Evolutionary conservation across 2,329 filamentous ascomycete genomes (phyloP), one percentile per base, ranked within the genome.

Genomic region (Xylaria arbuscula): DNA sequence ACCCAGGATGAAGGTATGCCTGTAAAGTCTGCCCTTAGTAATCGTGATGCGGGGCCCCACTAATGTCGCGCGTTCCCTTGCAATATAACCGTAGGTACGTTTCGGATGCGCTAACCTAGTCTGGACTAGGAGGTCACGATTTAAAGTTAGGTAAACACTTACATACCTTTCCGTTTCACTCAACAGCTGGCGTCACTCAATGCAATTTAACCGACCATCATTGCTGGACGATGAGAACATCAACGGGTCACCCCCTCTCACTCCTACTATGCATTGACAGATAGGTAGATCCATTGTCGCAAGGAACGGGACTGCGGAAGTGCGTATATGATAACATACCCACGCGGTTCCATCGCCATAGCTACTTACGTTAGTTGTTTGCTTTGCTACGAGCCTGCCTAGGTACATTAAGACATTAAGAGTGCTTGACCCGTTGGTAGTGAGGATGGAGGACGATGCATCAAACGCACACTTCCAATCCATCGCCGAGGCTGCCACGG

Each of bases 401-500:
- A n/a, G n/a, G n/a, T n/a, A n/a, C n/a, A n/a, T n/a, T n/a, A n/a
- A n/a, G n/a, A 28, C 28, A 28, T 28, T 3, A 28, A 28, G 28
- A 28, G 2, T 28, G 28, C 28, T 28, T 28, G 28, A 28, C 28
- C 28, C 28, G 2, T 48, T 13, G 2, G 8, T 36, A 45, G 28
- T 45, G 47, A 45, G 38, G 17, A 74, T 75, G 73, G 59, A 67
- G 15, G 57, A 68, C 45, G 62, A 69, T 48, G 47, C 67, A 3
- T 19, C 57, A 4, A 63, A 68, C 47, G 24, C 62, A 7, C 64
- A 71, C 48, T 72, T 73, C 28, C 71, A 69, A n/a, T 72, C 72
- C 10, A 72, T 73, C 8, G 70, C 72, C 8, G 67, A 75, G 53
- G 73, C 68, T 57, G 75, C 74, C n/a, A 68, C 73, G 5, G 72